Evolutionary conservation across 208 protist genomes (phyloP), one percentile per base, ranked within the genome.

Genomic region (Acanthamoeba triangularis): DNA sequence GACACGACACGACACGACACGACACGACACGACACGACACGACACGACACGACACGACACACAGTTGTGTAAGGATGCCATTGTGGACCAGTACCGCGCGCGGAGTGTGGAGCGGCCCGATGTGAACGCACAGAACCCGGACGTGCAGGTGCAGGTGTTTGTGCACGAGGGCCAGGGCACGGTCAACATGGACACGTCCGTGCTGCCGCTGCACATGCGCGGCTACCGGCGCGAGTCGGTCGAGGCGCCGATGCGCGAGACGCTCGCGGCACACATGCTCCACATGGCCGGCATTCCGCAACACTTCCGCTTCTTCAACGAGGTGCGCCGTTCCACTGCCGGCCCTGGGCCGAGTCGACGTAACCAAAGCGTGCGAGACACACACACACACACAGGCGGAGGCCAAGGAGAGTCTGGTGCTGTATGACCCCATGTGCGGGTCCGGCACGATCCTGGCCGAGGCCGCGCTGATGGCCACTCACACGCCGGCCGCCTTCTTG

Each of bases 381-480:
- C 69, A 33, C 25, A 47, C 25, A 44, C 44, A 28, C 20, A 1
- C 25, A 82, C 61, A 93, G 61, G 41, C 20, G 52, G 61, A 44
- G 28, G 47, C 25, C 33, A 44, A 11, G 5, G 84, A 44, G 3
- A 10, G 25, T n/a, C 61, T 93, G 7, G 61, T 67, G 59, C 63
- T 93, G 16, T 76, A 76, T 20, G 87, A 93, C 37, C 87, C 87
- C 16, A 93, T 93, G 87, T 93, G 87, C 41, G 87, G 87, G 23
- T 93, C 87, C 61, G 87, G 87, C 28, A 93, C 87, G 3, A 23
- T 93, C n/a, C 41, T 93, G 61, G 87, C 87, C n/a, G 87, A 93
- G 61, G 87, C 87, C 8, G 87, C 87, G 25, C 35, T 93, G 87
- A 93, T 93, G 63, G 87, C 87, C 6, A 76, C 87, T 6, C 30